Base-by-base conservation (phyloP, 129 eudicot species). In the Artemisia annua region DNA sequence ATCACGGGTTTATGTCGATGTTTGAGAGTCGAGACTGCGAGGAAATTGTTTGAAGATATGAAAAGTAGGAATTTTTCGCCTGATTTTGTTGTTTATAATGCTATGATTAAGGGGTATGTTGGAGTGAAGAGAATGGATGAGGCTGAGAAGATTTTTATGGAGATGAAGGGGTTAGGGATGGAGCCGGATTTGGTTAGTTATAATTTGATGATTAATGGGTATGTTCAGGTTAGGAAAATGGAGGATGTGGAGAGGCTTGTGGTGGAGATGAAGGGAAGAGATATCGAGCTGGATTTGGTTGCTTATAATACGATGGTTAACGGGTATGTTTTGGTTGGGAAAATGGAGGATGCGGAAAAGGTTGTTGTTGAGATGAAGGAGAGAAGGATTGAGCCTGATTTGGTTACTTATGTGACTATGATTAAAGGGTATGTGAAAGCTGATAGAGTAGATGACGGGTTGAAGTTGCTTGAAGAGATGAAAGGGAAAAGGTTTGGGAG, bases 1-100 rank as follows among this genome's bases (percentile, higher is more conserved):
- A 81, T 92, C 15, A 74, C 89, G 82, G 97, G 94, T n/a, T 89
- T 89, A 64, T 89, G 91, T 77, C 89, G 85, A 17, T 81, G 88
- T 8, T 73, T 75, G 22, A 85, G 73, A 69, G 67, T 81, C 3
- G 86, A 83, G 68, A 80, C 88, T 16, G 97, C 94, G 0, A 63
- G 75, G 70, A 22, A 85, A 50, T 85, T 87, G 55, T 89, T 81
- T 48, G 81, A 89, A 75, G 97, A 89, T 70, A 92, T 89, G 96
- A 89, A 79, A 70, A 70, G 71, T 20, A 69, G 68, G 54, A 91
- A 73, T 35, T 76, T 87, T 70, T 48, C 8, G 48, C 96, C 92
- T 1, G 78, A 87, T 87, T 86, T 72, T 7, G 86, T 79, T 56
- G 69, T 86, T 57, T 92, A 85, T 77, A 92, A 92, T 46, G 74